Conservation (phyloP, 305 asterid species). For the Fraxinus xanthoxyloides region DNA sequence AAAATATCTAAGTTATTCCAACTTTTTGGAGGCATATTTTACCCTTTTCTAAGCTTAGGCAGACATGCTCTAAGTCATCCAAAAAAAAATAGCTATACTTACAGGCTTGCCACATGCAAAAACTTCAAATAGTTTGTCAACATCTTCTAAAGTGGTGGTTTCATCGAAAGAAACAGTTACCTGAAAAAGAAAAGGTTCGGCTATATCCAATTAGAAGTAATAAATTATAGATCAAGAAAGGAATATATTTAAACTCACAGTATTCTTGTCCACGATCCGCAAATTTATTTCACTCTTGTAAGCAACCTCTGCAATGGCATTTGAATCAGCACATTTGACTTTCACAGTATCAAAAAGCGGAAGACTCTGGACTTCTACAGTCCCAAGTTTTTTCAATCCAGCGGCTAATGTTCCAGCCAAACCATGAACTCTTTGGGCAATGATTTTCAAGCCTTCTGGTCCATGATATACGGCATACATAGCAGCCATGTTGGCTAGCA, state of each 20-base stretch:
- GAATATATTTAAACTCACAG: slow-evolving; percentile 47
- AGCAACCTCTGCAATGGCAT: slow-evolving; percentile 77
- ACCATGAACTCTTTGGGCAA: slow-evolving; percentile 90
- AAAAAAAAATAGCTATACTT: slow-evolving; percentile 18
- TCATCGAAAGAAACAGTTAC: slow-evolving; percentile 72
- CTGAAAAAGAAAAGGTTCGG: slow-evolving; percentile 35
- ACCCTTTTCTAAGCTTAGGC: neutral
- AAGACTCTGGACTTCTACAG: slow-evolving; percentile 80
- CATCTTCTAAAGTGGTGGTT: slow-evolving; percentile 50
- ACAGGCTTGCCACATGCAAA: slow-evolving; percentile 49
- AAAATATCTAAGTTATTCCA: neutral
- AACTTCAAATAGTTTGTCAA: slow-evolving; percentile 47
- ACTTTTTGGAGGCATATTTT: neutral
- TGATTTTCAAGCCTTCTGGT: slow-evolving; percentile 82
- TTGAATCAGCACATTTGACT: slow-evolving; percentile 64
- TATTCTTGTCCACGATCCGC: slow-evolving; percentile 68
- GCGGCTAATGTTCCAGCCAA: slow-evolving; percentile 75
- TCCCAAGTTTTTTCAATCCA: slow-evolving; percentile 84
- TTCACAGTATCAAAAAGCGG: slow-evolving; percentile 95
- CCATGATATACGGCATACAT: slow-evolving; percentile 85
- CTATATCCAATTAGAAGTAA: slow-evolving; percentile 11
- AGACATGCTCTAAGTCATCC: neutral
- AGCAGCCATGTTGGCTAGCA: slow-evolving; percentile 98
- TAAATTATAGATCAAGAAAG: slow-evolving; percentile 11
- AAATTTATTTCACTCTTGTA: slow-evolving; percentile 63